phyloP scores from a whole-genome alignment of 257 asterid genomes.

The Agastache rugosa region DNA sequence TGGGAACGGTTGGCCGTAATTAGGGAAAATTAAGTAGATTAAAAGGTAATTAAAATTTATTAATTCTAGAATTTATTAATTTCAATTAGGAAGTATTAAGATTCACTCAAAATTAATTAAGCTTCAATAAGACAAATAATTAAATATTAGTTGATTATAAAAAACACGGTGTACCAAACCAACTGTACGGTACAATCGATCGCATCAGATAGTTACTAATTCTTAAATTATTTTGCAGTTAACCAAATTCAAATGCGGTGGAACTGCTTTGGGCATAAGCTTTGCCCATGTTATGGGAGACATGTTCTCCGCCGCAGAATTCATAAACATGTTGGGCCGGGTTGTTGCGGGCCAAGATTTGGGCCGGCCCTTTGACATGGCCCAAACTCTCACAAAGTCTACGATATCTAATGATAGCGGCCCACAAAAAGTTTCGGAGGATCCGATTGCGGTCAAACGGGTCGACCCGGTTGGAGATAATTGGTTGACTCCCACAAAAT shows the following conservation, averaged over 20 bases:
- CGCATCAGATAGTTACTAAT: background rate
- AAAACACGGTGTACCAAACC: too few relatives aligned
- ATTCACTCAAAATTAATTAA: too few relatives aligned
- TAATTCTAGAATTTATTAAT: too few relatives aligned
- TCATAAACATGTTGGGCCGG: conserved; percentile 54
- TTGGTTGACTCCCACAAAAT: conserved; percentile 53
- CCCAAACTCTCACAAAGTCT: conserved; percentile 44
- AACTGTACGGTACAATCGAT: too few relatives aligned
- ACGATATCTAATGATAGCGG: background rate
- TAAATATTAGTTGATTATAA: too few relatives aligned
- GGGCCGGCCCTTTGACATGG: conserved; percentile 35
- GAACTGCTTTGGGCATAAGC: conserved; percentile 75
- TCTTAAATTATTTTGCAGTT: conserved; percentile 42
- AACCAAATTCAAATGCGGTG: conserved; percentile 88
- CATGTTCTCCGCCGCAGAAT: conserved; percentile 62
- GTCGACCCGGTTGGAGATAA: conserved; percentile 79
- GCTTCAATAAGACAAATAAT: too few relatives aligned
- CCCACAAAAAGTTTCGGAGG: conserved; percentile 28
- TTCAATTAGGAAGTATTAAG: too few relatives aligned
- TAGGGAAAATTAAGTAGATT: too few relatives aligned
- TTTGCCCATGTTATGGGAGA: conserved; percentile 96
- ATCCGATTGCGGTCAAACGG: conserved; percentile 65
- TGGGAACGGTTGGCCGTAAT: too few relatives aligned
- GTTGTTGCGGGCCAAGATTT: background rate
- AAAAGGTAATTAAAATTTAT: too few relatives aligned